A percentile compares a stretch with the other conserved stretches of the same genome.
Evolutionary conservation across 2,329 filamentous ascomycete species (phyloP).

Genomic region (Aspergillus sp.): DNA sequence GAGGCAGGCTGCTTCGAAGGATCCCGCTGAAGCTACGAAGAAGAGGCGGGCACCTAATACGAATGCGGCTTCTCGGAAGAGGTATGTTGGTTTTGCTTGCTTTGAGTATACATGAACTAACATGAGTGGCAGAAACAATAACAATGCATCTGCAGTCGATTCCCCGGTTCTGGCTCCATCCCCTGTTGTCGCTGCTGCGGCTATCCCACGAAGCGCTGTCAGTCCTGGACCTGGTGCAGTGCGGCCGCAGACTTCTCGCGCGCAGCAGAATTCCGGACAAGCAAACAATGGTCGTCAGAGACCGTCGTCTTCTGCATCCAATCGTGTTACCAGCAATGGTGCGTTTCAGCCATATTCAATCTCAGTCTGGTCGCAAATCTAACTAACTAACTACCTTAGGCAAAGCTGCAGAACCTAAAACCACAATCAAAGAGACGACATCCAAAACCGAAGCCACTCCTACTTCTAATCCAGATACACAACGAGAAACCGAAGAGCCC

Average conservation of each 20-base stretch:
- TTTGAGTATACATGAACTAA: constrained; percentile 12
- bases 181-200: constrained; percentile 68
- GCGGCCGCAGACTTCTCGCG: constrained; percentile 68
- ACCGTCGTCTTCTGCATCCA: constrained; percentile 63
- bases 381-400: constrained; percentile 28
- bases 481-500: constrained; percentile 34
- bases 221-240: constrained; percentile 63
- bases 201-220: constrained; percentile 57
- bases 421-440: constrained; percentile 52
- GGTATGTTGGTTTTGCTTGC: constrained; percentile 49
- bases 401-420: constrained; percentile 54
- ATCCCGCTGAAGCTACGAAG: constrained; percentile 65
- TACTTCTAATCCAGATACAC: constrained; percentile 41
- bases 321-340: constrained; percentile 59
- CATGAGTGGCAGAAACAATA: constrained; percentile 44
- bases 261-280: constrained; percentile 73
- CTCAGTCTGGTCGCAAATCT: constrained; percentile 12
- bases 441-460: constrained; percentile 29
- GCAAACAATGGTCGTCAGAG: constrained; percentile 59
- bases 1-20: constrained; percentile 55
- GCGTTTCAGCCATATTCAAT: constrained; percentile 31
- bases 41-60: constrained; percentile 76
- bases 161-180: constrained; percentile 76
- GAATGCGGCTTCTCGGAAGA: constrained; percentile 69
- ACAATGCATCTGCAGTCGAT: constrained; percentile 55